Evolutionary conservation across 2,329 filamentous ascomycete genomes (phyloP).

Genomic region (Dactylella cylindrospora): DNA sequence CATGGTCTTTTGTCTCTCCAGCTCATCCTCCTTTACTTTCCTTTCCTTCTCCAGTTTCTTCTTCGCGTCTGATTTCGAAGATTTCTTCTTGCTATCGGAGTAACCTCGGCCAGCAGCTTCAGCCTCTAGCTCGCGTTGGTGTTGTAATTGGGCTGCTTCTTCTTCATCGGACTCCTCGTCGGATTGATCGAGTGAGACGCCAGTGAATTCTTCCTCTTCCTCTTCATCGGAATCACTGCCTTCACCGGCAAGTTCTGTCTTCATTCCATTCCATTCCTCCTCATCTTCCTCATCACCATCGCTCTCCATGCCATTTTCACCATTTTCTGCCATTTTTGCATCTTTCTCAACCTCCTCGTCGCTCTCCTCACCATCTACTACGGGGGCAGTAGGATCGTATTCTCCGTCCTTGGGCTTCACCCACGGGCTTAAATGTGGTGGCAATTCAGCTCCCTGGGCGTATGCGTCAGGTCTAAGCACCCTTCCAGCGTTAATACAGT

Average conservation of each 20-base stretch:
- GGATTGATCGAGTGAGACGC: constrained; percentile 53
- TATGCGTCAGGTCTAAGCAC: constrained; percentile 84
- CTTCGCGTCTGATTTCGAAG: constrained; percentile 65
- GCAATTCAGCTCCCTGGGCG: constrained; percentile 82
- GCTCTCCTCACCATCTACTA: constrained; percentile 85
- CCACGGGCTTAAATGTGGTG: constrained; percentile 94
- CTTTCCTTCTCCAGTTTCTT: constrained; percentile 65
- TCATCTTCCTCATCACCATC: constrained; percentile 48
- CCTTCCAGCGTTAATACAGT: constrained; percentile 88
- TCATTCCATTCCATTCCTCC: constrained; percentile 54
- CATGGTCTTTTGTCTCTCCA: constrained; percentile 96
- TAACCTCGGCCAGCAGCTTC: constrained; percentile 71
- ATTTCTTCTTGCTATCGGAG: constrained; percentile 58
- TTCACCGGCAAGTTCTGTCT: constrained; percentile 56
- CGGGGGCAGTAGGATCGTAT: constrained; percentile 84
- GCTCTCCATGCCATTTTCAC: constrained; percentile 53
- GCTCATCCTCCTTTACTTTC: constrained; percentile 72
- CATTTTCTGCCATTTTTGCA: constrained; percentile 48
- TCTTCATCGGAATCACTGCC: constrained; percentile 56
- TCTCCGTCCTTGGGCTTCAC: constrained; percentile 81
- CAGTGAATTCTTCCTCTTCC: constrained; percentile 50
- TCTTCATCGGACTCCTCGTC: constrained; percentile 55
- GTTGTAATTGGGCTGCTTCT: constrained; percentile 62
- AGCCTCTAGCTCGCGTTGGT: constrained; percentile 89
- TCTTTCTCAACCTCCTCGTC: constrained; percentile 62